These are phyloP conservation scores for Ceratocystis variospora DNA, from an alignment of 2,329 filamentous ascomycete genomes.

Conservation along the genomic window DNA sequence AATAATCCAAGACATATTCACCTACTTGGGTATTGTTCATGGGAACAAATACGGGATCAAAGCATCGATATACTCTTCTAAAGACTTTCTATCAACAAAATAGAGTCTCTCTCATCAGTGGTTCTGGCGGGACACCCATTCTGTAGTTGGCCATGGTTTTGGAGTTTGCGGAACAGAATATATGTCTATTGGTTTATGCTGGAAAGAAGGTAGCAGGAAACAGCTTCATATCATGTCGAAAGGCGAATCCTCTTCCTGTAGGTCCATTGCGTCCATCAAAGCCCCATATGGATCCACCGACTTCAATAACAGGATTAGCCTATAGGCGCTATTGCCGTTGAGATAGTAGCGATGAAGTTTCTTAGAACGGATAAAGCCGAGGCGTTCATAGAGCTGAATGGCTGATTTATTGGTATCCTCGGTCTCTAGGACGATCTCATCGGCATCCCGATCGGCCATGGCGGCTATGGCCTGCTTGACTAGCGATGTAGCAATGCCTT, in stretches of 20 bases:
- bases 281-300: constrained; percentile 26
- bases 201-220: not conserved
- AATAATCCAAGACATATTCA: constrained; percentile 45
- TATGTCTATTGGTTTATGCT: not conserved
- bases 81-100: constrained; percentile 12
- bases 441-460: constrained; percentile 71
- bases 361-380: constrained; percentile 87
- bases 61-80: constrained; percentile 38
- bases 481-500: constrained; percentile 74
- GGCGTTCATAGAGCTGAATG: constrained; percentile 79
- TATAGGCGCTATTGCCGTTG: constrained; percentile 89
- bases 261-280: not conserved
- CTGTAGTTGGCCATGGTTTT: too few relatives aligned
- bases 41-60: constrained; percentile 50
- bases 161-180: not conserved
- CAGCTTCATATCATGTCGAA: not conserved
- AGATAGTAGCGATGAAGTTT: constrained; percentile 89
- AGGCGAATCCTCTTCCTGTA: not conserved
- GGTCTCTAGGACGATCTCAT: constrained; percentile 92
- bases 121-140: too few relatives aligned
- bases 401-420: constrained; percentile 85
- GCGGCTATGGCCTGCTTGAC: constrained; percentile 84
- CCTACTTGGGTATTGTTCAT: constrained; percentile 47
- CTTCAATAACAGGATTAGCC: constrained; percentile 70
- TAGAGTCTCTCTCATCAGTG: not conserved